These are phyloP conservation scores for Coemansia umbellata DNA, from an alignment of 192 early-diverging fungal genomes.

Conservation along the genomic window DNA sequence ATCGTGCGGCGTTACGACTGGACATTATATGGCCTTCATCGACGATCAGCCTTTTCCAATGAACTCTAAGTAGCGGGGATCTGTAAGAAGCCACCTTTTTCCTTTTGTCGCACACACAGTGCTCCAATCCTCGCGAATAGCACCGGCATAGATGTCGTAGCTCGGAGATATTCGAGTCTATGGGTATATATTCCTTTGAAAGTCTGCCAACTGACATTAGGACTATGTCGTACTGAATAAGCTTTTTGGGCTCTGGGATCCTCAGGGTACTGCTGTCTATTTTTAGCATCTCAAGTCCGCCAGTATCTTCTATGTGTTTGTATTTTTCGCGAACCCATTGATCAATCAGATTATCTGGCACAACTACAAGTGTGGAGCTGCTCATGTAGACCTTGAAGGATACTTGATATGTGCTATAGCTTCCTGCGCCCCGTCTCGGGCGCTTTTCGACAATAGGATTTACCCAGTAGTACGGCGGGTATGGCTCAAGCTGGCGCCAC, in stretches of 20 bases:
- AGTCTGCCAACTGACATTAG: constrained; percentile 65
- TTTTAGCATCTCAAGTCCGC: constrained; percentile 52
- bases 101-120: constrained; percentile 11
- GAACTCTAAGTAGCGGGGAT: constrained; percentile 67
- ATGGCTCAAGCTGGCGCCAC: constrained; percentile 39
- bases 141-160: constrained; percentile 41
- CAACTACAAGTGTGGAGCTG: constrained; percentile 65
- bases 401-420: constrained; percentile 4
- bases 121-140: constrained; percentile 16
- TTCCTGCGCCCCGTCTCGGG: constrained; percentile 6
- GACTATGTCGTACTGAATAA: constrained; percentile 66
- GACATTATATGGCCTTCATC: constrained; percentile 81
- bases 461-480: constrained; percentile 59
- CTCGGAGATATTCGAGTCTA: constrained; percentile 39
- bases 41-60: constrained; percentile 77
- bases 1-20: constrained; percentile 42
- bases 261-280: constrained; percentile 41
- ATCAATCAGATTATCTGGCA: constrained; percentile 70
- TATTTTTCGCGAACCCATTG: constrained; percentile 80
- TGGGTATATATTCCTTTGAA: constrained; percentile 55
- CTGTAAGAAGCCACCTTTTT: constrained; percentile 21
- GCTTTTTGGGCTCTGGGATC: constrained; percentile 52
- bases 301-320: constrained; percentile 50
- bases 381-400: constrained; percentile 58
- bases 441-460: constrained; percentile 22